Evolutionary conservation across 192 early-diverging fungal genomes (phyloP).

Genomic region (Entrophospora sp.): DNA sequence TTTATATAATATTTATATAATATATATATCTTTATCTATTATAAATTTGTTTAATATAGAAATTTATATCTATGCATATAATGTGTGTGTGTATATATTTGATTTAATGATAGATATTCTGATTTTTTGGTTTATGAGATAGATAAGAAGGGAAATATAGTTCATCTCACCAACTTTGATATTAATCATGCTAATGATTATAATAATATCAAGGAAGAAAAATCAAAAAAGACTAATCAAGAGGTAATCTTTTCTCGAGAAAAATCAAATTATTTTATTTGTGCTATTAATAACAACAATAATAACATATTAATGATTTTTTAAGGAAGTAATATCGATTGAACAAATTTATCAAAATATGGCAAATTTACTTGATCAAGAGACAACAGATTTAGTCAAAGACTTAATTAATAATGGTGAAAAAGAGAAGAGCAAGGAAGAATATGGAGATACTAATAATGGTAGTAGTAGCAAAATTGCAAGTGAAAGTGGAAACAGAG

Average conservation of each 20-base stretch:
- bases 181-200: neutral
- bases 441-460: too few species aligned
- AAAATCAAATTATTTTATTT: too few species aligned
- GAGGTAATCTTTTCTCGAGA: too few species aligned
- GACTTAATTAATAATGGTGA: neutral
- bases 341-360: conserved; percentile 1
- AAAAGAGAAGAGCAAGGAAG: too few species aligned
- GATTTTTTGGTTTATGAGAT: conserved; percentile 97
- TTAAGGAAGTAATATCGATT: neutral
- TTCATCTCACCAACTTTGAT: conserved; percentile 43
- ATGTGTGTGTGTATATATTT: too few species aligned
- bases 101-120: conserved; percentile 45
- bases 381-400: neutral
- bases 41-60: neutral
- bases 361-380: neutral
- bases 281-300: too few species aligned
- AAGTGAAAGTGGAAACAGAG: too few species aligned
- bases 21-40: neutral
- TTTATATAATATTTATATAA: neutral
- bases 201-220: too few species aligned
- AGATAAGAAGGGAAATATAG: conserved; percentile 54
- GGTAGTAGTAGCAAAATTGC: too few species aligned
- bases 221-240: neutral
- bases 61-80: too few species aligned
- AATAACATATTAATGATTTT: too few species aligned